These are phyloP conservation scores for Syzygium grande DNA, from an alignment of 345 rosid species.

Conservation along the genomic window DNA sequence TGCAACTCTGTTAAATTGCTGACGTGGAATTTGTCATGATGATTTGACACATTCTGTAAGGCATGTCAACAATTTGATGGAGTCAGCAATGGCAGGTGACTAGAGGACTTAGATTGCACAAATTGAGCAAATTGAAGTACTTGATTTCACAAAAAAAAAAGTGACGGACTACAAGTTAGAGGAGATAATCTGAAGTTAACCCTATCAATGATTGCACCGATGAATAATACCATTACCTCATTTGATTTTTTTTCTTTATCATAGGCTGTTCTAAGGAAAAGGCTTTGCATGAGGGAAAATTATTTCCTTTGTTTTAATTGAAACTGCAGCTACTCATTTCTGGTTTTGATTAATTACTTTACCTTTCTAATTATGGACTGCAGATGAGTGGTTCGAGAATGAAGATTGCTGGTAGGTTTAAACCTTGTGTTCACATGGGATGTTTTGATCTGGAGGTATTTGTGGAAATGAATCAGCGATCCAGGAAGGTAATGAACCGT, in stretches of 20 bases:
- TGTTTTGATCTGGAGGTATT: slow-evolving; percentile 96
- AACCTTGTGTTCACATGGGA: slow-evolving; percentile 92
- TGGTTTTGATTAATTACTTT: neutral
- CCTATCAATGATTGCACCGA: neutral
- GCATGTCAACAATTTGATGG: neutral
- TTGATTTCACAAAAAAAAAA: neutral
- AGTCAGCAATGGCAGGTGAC: neutral
- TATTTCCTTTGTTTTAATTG: neutral
- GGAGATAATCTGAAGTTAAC: neutral
- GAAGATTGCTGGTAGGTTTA: slow-evolving; percentile 94
- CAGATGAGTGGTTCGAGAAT: slow-evolving; percentile 99
- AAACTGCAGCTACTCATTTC: neutral
- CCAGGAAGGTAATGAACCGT: slow-evolving; percentile 64
- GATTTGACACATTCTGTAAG: neutral
- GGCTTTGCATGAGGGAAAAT: neutral
- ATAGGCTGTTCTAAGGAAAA: neutral
- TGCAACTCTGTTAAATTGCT: neutral
- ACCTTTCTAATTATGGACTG: neutral
- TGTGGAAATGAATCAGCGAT: slow-evolving; percentile 93
- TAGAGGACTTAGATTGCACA: neutral
- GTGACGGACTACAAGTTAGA: neutral
- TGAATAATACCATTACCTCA: neutral
- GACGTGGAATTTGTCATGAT: neutral
- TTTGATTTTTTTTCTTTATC: neutral
- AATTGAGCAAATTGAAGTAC: neutral